phyloP scores from a whole-genome alignment of 2,329 filamentous ascomycete genomes.

The Fusarium guadeloupense region DNA sequence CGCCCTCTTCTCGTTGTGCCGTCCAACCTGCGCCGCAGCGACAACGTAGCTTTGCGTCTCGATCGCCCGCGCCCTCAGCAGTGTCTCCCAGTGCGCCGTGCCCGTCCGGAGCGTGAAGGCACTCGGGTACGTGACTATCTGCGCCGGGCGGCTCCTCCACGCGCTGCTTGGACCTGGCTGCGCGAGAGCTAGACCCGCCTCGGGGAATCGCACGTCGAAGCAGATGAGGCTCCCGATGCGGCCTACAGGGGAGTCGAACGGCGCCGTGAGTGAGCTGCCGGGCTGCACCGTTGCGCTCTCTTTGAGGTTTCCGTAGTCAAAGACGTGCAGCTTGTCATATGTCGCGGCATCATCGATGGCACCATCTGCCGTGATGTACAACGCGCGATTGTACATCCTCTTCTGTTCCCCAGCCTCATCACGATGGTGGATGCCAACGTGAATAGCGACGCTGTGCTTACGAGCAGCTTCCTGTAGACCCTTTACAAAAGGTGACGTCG shows the following conservation, averaged over 20 bases:
- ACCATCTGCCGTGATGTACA: constrained; percentile 61
- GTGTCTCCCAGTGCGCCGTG: constrained; percentile 82
- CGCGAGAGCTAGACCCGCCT: constrained; percentile 74
- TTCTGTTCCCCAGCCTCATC: constrained; percentile 41
- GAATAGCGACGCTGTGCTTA: constrained; percentile 72
- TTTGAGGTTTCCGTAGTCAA: constrained; percentile 70
- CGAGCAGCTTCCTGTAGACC: constrained; percentile 77
- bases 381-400: constrained; percentile 60
- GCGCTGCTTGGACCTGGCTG: constrained; percentile 47
- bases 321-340: constrained; percentile 93
- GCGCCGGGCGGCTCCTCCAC: constrained; percentile 59
- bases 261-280: constrained; percentile 69
- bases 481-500: constrained; percentile 75
- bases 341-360: constrained; percentile 51
- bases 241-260: constrained; percentile 78
- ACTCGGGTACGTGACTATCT: constrained; percentile 86
- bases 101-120: constrained; percentile 92
- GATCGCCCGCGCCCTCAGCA: constrained; percentile 83
- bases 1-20: constrained; percentile 75
- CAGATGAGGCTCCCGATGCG: constrained; percentile 84
- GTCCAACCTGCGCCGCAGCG: constrained; percentile 81
- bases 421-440: constrained; percentile 88
- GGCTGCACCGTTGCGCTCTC: constrained; percentile 71
- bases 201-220: constrained; percentile 89
- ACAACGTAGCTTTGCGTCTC: constrained; percentile 90